phyloP scores from a whole-genome alignment of 768 basidiomycete genomes.

The Dioszegia aurantiaca region DNA sequence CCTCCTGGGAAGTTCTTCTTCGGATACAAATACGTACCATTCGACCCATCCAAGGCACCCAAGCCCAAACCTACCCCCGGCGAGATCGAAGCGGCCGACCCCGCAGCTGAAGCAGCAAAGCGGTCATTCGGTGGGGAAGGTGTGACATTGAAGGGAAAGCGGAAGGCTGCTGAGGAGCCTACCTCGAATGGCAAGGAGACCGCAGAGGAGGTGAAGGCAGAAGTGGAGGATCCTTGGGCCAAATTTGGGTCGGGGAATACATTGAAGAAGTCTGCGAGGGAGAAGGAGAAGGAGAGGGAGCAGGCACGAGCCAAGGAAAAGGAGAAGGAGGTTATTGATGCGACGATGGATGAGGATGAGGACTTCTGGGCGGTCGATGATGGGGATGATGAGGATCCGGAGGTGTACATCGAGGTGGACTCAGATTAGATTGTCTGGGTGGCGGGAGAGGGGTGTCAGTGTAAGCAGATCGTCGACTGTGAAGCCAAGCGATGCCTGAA shows the following conservation, averaged over 20 bases:
- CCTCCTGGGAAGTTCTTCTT: conserved; percentile 96
- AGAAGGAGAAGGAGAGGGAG: conserved; percentile 57
- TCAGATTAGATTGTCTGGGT: conserved; percentile 59
- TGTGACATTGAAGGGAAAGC: conserved; percentile 56
- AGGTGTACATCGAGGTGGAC: conserved; percentile 76
- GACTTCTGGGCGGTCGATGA: conserved; percentile 56
- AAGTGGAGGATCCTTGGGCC: conserved; percentile 52
- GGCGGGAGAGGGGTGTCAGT: background rate
- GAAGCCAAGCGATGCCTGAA: too few relatives aligned
- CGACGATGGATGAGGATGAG: conserved; percentile 49
- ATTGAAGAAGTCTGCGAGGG: conserved; percentile 52
- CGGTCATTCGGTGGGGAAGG: conserved; percentile 20
- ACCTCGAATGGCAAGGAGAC: background rate
- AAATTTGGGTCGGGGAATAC: conserved; percentile 51
- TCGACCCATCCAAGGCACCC: conserved; percentile 46
- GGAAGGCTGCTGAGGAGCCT: conserved; percentile 26
- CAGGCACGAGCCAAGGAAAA: conserved; percentile 60
- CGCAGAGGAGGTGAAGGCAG: conserved; percentile 60
- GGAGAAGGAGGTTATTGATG: conserved; percentile 45
- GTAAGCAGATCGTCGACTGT: too few relatives aligned
- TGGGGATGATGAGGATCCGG: conserved; percentile 72
- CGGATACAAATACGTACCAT: conserved; percentile 75
- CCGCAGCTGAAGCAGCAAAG: background rate
- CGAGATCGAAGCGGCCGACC: background rate
- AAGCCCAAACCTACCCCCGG: conserved; percentile 22